phyloP scores from a whole-genome alignment of 2,329 filamentous ascomycete species.

The Colletotrichum aenigma region DNA sequence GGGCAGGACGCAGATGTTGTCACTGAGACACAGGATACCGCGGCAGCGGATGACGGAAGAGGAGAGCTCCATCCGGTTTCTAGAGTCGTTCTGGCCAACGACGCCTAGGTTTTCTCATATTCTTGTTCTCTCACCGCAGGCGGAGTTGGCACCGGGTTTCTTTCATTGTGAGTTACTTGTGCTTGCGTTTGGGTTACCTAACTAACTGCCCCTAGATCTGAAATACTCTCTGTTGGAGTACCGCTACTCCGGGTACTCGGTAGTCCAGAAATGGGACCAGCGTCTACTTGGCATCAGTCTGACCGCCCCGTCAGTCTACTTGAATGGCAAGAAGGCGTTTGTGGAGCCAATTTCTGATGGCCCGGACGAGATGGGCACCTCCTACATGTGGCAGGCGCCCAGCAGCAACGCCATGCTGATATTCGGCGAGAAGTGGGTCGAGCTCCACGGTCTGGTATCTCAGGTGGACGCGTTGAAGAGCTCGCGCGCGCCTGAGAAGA shows the following conservation, averaged over 20 bases:
- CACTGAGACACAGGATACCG: constrained; percentile 76
- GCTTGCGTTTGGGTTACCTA: neutral
- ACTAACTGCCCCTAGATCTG: constrained; percentile 55
- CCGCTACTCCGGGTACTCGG: constrained; percentile 64
- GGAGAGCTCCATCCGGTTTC: constrained; percentile 74
- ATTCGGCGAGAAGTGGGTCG: constrained; percentile 84
- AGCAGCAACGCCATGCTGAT: constrained; percentile 82
- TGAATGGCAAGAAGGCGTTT: constrained; percentile 66
- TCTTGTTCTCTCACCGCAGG: constrained; percentile 82
- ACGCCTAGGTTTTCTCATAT: constrained; percentile 71
- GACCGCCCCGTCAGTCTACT: constrained; percentile 68
- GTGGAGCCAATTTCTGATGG: constrained; percentile 39
- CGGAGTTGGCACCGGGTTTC: constrained; percentile 79
- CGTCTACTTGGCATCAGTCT: constrained; percentile 81
- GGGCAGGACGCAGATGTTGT: constrained; percentile 53
- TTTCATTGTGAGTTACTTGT: constrained; percentile 67
- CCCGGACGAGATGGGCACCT: constrained; percentile 42
- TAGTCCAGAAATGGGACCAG: constrained; percentile 48
- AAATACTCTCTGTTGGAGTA: constrained; percentile 81
- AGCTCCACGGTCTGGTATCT: constrained; percentile 81
- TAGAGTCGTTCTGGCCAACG: constrained; percentile 88
- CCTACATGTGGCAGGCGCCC: constrained; percentile 87
- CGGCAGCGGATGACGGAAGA: constrained; percentile 64
- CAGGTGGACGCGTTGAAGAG: constrained; percentile 57
- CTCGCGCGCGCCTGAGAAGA: constrained; percentile 28